These are phyloP conservation scores for Syzygium malaccense DNA, from an alignment of 441 rosid species.

Conservation along the genomic window DNA sequence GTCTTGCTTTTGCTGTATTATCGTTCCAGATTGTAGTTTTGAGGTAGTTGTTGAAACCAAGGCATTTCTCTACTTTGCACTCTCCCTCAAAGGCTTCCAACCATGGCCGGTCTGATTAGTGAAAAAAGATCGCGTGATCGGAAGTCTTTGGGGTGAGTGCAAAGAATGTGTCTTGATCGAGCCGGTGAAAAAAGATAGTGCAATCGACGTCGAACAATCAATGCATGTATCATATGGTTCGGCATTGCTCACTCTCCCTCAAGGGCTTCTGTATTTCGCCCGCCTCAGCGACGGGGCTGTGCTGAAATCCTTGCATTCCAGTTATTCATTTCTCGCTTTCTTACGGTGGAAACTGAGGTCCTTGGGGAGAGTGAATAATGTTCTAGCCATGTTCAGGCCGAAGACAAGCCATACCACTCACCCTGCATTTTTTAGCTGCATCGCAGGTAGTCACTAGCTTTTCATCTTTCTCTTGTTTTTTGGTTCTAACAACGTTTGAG, in stretches of 20 bases:
- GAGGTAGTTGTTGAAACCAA: not conserved
- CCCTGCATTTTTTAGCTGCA: not conserved
- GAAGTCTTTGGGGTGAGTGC: not conserved
- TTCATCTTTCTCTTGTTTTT: not conserved
- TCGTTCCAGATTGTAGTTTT: not conserved
- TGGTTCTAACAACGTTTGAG: not conserved
- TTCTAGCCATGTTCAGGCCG: not conserved
- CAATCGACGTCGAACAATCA: not conserved
- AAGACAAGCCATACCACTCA: not conserved
- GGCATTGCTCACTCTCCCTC: not conserved
- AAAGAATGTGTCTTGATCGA: not conserved
- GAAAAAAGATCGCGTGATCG: not conserved
- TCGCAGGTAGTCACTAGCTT: not conserved
- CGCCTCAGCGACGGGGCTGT: not conserved
- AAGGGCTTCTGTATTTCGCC: not conserved
- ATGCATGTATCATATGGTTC: not conserved
- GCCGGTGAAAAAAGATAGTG: not conserved
- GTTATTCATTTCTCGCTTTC: not conserved
- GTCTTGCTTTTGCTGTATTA: not conserved
- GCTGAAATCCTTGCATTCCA: not conserved
- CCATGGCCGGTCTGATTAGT: not conserved
- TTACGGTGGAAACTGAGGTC: not conserved
- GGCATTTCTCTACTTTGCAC: not conserved
- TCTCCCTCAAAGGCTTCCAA: not conserved
- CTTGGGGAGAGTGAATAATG: constrained; percentile 7